Conservation (phyloP, 75 land plant species). For the Gnetum montanum region DNA sequence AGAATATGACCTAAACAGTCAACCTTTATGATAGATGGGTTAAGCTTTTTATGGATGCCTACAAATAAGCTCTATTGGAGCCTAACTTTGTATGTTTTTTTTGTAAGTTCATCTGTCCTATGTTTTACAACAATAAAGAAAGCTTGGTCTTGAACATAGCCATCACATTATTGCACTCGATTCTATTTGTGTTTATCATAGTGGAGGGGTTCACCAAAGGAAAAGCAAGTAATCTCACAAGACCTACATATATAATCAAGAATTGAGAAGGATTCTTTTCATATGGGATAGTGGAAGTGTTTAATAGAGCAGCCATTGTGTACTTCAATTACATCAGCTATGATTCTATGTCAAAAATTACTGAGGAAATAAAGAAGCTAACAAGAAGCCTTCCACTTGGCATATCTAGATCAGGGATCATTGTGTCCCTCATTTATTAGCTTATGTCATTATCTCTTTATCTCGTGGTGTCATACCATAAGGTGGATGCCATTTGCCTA, state of each 20-base stretch:
- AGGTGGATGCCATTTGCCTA: slow-evolving; percentile 40
- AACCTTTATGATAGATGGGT: no score
- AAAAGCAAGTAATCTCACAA: slow-evolving; percentile 33
- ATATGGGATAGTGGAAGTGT: slow-evolving; percentile 41
- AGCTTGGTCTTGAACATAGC: slow-evolving; percentile 42
- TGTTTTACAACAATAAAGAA: slow-evolving; percentile 45
- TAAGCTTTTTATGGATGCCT: no score
- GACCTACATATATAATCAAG: slow-evolving; percentile 29
- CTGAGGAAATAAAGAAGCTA: slow-evolving; percentile 69
- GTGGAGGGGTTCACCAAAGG: slow-evolving; percentile 40
- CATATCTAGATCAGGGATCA: slow-evolving; percentile 54
- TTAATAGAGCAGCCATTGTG: slow-evolving; percentile 68
- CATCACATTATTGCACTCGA: slow-evolving; percentile 35
- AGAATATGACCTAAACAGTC: no score
- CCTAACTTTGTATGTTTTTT: no score
- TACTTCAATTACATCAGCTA: slow-evolving; percentile 80
- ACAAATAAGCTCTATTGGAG: no score
- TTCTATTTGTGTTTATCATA: slow-evolving; percentile 44
- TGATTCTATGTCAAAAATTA: slow-evolving; percentile 71
- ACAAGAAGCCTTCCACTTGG: slow-evolving; percentile 62
- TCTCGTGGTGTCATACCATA: slow-evolving; percentile 50
- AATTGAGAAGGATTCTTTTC: slow-evolving; percentile 41
- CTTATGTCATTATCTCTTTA: slow-evolving; percentile 58
- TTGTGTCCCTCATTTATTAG: slow-evolving; percentile 52
- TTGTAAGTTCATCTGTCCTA: no score